phyloP scores from a whole-genome alignment of 2,329 filamentous ascomycete species.

The Bipolaris victoriae region DNA sequence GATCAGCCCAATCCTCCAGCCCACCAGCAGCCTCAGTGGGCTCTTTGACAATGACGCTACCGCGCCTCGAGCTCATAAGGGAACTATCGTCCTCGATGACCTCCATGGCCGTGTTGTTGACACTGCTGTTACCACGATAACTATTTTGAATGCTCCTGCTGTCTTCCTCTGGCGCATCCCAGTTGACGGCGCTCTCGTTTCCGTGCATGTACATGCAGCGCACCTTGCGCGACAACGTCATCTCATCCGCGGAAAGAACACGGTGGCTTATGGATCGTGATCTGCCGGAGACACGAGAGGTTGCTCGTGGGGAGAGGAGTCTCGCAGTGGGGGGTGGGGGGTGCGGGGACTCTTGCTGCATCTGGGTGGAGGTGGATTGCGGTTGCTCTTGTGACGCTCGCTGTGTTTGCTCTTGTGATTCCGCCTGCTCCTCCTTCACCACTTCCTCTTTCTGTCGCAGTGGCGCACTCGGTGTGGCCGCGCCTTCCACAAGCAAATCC shows the following conservation, averaged over 20 bases:
- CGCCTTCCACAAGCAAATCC: conserved; percentile 29
- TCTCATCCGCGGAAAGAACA: conserved; percentile 68
- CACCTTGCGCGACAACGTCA: conserved; percentile 66
- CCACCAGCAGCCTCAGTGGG: conserved; percentile 65
- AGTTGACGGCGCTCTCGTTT: conserved; percentile 60
- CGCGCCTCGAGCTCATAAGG: conserved; percentile 36
- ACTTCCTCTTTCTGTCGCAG: conserved; percentile 22
- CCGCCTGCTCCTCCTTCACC: background rate
- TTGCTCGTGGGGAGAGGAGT: conserved; percentile 39
- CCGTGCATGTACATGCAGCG: conserved; percentile 69
- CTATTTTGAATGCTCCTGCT: conserved; percentile 27
- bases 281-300: conserved; percentile 46
- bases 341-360: conserved; percentile 25
- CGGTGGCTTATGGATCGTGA: conserved; percentile 50
- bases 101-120: conserved; percentile 35
- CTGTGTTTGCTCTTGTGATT: background rate
- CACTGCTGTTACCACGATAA: conserved; percentile 33
- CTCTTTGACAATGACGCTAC: conserved; percentile 54
- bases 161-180: conserved; percentile 42
- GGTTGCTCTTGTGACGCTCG: conserved; percentile 11
- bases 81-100: conserved; percentile 38
- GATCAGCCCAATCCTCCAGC: conserved; percentile 69
- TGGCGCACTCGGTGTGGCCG: conserved; percentile 24
- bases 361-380: conserved; percentile 11
- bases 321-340: conserved; percentile 33